A percentile compares a stretch with the other conserved stretches of the same genome.
phyloP scores from a whole-genome alignment of 2,329 filamentous ascomycete genomes.

The Colletotrichum theobromicola region DNA sequence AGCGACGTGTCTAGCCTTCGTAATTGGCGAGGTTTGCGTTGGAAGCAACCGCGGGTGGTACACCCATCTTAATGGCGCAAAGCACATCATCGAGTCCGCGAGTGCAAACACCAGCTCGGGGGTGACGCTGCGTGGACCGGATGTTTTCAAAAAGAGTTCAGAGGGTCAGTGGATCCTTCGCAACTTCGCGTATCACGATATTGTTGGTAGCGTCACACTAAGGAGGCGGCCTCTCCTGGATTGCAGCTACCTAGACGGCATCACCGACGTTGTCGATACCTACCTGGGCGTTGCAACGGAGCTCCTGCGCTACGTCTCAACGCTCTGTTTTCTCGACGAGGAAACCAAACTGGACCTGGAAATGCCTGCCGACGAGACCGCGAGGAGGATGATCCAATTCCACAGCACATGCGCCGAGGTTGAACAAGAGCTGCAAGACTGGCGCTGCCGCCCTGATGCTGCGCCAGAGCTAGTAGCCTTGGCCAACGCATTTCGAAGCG shows the following conservation, averaged over 20 bases:
- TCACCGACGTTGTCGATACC: slow-evolving; percentile 21
- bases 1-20: slow-evolving; percentile 16
- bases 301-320: slow-evolving; percentile 7
- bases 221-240: slow-evolving; percentile 16
- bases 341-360: background rate
- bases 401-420: background rate
- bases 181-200: slow-evolving; percentile 25
- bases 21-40: slow-evolving; percentile 13
- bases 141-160: slow-evolving; percentile 14
- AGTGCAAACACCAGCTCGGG: background rate
- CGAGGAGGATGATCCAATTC: background rate
- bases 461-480: background rate
- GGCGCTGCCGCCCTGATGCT: slow-evolving; percentile 2
- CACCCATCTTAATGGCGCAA: slow-evolving; percentile 17
- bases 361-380: background rate
- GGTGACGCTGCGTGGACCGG: background rate
- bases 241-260: slow-evolving; percentile 13
- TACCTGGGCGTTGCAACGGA: slow-evolving; percentile 21
- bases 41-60: slow-evolving; percentile 12
- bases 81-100: slow-evolving; percentile 17
- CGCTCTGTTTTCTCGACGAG: slow-evolving; percentile 1
- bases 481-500: slow-evolving; percentile 8
- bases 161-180: slow-evolving; percentile 24
- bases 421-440: slow-evolving; percentile 7
- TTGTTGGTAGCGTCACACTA: slow-evolving; percentile 12